Conservation (phyloP, 345 rosid genomes). For the Populus davidiana region DNA sequence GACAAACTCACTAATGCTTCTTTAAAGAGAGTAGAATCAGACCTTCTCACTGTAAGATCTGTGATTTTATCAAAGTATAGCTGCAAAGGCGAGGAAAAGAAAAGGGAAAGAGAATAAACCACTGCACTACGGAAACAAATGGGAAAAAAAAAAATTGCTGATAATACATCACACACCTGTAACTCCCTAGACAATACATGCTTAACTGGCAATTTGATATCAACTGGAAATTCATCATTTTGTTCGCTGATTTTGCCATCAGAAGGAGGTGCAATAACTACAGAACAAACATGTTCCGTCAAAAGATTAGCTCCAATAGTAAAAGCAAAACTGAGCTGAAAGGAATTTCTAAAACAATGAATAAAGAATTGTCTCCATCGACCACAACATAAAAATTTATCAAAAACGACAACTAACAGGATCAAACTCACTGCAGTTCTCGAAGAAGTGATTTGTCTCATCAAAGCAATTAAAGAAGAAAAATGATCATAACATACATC, state of each 20-base stretch:
- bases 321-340: not conserved
- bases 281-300: constrained; percentile 22
- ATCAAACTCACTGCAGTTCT: not conserved
- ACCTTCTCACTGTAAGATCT: constrained; percentile 73
- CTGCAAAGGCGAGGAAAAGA: constrained; percentile 45
- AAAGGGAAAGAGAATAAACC: not conserved
- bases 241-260: constrained; percentile 49
- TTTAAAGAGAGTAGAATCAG: constrained; percentile 72
- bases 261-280: constrained; percentile 72
- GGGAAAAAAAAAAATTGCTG: not conserved
- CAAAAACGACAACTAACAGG: not conserved
- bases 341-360: not conserved
- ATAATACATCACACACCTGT: constrained; percentile 50
- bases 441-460: not conserved
- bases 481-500: not conserved
- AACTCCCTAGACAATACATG: constrained; percentile 88
- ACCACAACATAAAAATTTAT: not conserved
- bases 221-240: constrained; percentile 72
- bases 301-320: constrained; percentile 20
- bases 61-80: constrained; percentile 90
- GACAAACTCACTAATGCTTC: constrained; percentile 91
- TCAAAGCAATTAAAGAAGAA: not conserved
- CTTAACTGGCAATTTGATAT: constrained; percentile 80
- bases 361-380: not conserved
- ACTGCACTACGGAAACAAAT: constrained; percentile 1